Evolutionary conservation across 805 yeast genomes (phyloP).

Genomic region (Metschnikowia amazonensis): DNA sequence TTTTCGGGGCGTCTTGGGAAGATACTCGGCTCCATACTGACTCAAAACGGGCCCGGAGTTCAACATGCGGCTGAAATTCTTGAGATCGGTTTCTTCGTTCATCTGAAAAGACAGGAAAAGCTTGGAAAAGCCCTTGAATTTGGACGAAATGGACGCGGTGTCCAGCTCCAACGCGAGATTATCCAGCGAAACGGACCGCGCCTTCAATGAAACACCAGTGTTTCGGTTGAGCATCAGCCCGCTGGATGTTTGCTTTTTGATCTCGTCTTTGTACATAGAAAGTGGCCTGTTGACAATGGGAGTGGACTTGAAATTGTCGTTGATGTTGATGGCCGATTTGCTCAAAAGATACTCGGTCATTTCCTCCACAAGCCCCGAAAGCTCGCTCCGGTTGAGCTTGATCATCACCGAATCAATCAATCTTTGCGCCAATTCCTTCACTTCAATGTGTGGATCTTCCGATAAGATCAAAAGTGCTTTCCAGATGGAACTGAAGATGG

Average conservation of each 20-base stretch:
- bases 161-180: slow-evolving; percentile 25
- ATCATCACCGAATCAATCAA: slow-evolving; percentile 70
- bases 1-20: slow-evolving; percentile 59
- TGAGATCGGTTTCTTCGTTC: slow-evolving; percentile 39
- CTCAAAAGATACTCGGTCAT: slow-evolving; percentile 63
- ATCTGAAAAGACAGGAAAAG: slow-evolving; percentile 37
- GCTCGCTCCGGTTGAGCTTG: slow-evolving; percentile 58
- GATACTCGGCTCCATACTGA: slow-evolving; percentile 41
- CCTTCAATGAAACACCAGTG: slow-evolving; percentile 25
- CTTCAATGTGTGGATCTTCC: slow-evolving; percentile 86
- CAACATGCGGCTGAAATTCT: slow-evolving; percentile 34
- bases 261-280: slow-evolving; percentile 10
- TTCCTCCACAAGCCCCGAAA: slow-evolving; percentile 60
- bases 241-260: slow-evolving; percentile 22
- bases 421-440: slow-evolving; percentile 64
- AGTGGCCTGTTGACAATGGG: slow-evolving; percentile 34
- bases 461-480: slow-evolving; percentile 73
- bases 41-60: slow-evolving; percentile 34
- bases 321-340: slow-evolving; percentile 40
- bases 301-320: slow-evolving; percentile 38
- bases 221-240: slow-evolving; percentile 21
- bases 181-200: slow-evolving; percentile 29
- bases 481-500: slow-evolving; percentile 84
- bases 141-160: slow-evolving; percentile 32
- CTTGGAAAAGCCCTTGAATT: slow-evolving; percentile 31